Percentiles rank a stretch among this genome's conserved stretches.
Evolutionary conservation across 2,329 filamentous ascomycete genomes (phyloP).

Genomic region (Fusarium dimerum): DNA sequence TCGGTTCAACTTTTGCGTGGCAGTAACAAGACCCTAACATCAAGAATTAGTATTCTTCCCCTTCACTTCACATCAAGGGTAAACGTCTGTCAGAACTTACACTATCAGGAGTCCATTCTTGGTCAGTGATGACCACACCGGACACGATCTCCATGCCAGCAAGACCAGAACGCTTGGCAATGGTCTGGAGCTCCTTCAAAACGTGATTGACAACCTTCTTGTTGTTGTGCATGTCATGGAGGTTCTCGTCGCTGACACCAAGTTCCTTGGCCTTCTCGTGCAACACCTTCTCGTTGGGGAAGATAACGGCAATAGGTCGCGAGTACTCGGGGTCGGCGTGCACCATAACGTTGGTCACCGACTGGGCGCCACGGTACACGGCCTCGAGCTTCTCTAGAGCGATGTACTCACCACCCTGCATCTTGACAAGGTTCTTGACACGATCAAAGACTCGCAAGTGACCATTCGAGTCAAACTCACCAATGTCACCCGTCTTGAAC

Average conservation of each 20-base stretch:
- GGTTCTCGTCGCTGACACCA: slow-evolving; percentile 66
- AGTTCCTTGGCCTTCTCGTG: slow-evolving; percentile 59
- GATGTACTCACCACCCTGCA: slow-evolving; percentile 93
- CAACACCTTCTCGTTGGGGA: slow-evolving; percentile 65
- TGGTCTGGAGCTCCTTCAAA: slow-evolving; percentile 67
- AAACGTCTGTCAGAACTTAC: slow-evolving; percentile 54
- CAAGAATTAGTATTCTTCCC: slow-evolving; percentile 18
- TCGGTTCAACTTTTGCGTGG: slow-evolving; percentile 63
- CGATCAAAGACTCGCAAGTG: slow-evolving; percentile 89
- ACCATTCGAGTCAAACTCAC: slow-evolving; percentile 79
- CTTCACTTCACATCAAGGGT: too few species aligned
- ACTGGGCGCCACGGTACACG: slow-evolving; percentile 77
- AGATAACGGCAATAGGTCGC: slow-evolving; percentile 81
- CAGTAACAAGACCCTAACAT: slow-evolving; percentile 58
- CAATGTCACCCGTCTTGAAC: slow-evolving; percentile 97
- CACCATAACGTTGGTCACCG: slow-evolving; percentile 84
- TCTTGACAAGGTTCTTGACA: slow-evolving; percentile 98
- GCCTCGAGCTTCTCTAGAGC: slow-evolving; percentile 95
- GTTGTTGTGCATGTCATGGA: slow-evolving; percentile 69
- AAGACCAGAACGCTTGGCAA: slow-evolving; percentile 67
- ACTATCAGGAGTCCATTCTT: slow-evolving; percentile 85
- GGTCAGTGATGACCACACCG: slow-evolving; percentile 76
- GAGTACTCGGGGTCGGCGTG: slow-evolving; percentile 74
- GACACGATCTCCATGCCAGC: slow-evolving; percentile 72
- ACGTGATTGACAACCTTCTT: slow-evolving; percentile 62